Evolutionary conservation across 345 rosid genomes (phyloP).

Genomic region (Psidium guajava): DNA sequence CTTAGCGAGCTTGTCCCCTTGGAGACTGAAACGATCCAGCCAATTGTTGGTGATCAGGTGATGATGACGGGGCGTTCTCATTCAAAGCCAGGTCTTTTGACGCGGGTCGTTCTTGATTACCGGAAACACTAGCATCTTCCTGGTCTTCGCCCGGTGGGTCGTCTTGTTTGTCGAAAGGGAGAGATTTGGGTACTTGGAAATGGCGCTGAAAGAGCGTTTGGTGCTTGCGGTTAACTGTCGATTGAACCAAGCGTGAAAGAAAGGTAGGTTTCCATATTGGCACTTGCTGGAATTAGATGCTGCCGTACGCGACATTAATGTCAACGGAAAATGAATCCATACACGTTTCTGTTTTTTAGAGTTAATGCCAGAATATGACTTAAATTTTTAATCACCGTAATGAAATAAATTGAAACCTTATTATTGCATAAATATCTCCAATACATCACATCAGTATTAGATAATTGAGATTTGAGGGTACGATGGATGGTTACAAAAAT

Average conservation of each 20-base stretch:
- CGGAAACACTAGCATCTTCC: background rate
- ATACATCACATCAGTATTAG: background rate
- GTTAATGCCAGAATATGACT: background rate
- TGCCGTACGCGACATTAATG: too few species aligned
- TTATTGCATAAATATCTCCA: background rate
- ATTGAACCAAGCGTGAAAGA: too few species aligned
- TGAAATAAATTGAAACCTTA: background rate
- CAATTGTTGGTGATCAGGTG: constrained; percentile 8
- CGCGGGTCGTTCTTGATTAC: background rate
- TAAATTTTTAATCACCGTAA: background rate
- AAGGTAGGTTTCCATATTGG: background rate
- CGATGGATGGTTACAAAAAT: background rate
- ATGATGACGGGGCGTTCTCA: constrained; percentile 3
- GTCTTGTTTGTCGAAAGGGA: constrained; percentile 48
- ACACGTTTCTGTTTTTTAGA: background rate
- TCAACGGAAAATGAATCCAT: too few species aligned
- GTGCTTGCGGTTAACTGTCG: constrained; percentile 11
- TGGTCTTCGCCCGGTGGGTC: background rate
- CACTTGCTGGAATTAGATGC: too few species aligned
- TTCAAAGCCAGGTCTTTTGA: background rate
- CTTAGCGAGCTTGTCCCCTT: constrained; percentile 77
- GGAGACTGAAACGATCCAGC: constrained; percentile 52
- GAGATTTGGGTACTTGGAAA: constrained; percentile 35
- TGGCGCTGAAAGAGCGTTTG: constrained; percentile 37
- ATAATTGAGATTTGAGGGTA: background rate